Evolutionary conservation across 2,329 filamentous ascomycete genomes (phyloP).

Genomic region (Phialophora tarda): DNA sequence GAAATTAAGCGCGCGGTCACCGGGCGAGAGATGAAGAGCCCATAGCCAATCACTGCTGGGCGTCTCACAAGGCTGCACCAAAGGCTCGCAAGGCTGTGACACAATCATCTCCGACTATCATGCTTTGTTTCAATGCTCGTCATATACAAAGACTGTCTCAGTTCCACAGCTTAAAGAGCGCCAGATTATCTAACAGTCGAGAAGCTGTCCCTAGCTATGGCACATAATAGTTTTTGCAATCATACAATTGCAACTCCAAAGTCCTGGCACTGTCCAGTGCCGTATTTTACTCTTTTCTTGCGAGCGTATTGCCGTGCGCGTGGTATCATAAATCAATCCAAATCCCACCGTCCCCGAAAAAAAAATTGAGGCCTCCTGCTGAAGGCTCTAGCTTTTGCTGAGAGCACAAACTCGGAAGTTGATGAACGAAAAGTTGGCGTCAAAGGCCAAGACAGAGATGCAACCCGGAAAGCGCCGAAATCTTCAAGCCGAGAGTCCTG

Average conservation of each 20-base stretch:
- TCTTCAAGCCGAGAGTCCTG: constrained; percentile 21
- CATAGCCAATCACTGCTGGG: constrained; percentile 16
- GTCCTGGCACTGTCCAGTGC: constrained; percentile 9
- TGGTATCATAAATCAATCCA: constrained; percentile 30
- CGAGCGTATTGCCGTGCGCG: constrained; percentile 16
- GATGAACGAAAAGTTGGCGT: neutral
- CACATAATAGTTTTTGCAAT: constrained; percentile 9
- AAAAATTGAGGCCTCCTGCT: constrained; percentile 6
- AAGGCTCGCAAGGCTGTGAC: constrained; percentile 9
- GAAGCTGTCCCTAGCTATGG: constrained; percentile 9
- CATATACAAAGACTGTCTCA: constrained; percentile 21
- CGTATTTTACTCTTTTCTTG: constrained; percentile 4
- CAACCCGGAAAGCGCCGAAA: constrained; percentile 7
- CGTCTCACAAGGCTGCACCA: constrained; percentile 24
- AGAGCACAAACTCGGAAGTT: neutral
- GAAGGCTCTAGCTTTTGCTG: constrained; percentile 12
- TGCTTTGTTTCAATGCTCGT: constrained; percentile 9
- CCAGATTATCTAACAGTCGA: constrained; percentile 6
- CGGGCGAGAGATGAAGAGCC: neutral
- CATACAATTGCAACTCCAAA: constrained; percentile 8
- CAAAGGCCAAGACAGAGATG: neutral
- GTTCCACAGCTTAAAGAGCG: neutral
- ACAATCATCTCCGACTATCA: neutral
- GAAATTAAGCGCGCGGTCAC: constrained; percentile 26
- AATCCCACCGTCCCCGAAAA: constrained; percentile 9